Base-by-base conservation (phyloP, 2,329 filamentous ascomycete genomes). In the Colletotrichum spaethianum region DNA sequence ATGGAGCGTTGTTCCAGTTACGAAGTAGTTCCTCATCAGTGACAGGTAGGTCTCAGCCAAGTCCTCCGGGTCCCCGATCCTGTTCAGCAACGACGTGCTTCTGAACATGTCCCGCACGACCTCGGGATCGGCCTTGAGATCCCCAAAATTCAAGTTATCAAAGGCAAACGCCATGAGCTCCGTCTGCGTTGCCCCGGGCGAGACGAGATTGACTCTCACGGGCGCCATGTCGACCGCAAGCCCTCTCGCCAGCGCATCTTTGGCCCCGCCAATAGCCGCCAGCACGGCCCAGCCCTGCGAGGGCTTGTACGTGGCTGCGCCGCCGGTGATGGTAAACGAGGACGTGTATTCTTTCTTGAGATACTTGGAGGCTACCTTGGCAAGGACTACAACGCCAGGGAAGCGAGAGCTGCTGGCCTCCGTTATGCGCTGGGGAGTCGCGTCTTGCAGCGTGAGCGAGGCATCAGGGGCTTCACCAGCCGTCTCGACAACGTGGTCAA, bases 151-250 rank as follows among this genome's bases (percentile, higher is more conserved):
- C 44, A 46, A 4, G 18, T 48, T 62, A 64, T 33, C n/a, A 2
- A 38, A 50, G 1, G 14, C 11, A 20, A 40, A 20, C 0, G 75
- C 63, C 60, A 79, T 76, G 38, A 87, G 65, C 52, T 84, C 83
- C 7, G 89, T 90, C 48, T 84, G 78, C 0, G 88, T 83, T 0
- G 83, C 81, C 0, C 91, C 92, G 0, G 90, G 90, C 64, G 80
- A 83, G 1, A 93, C 88, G 0, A 87, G 77, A 77, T 93, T 93
- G 33, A 93, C 90, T 2, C 92, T 82, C 11, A 93, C 80, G 0
- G 92, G 92, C 73, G 85, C 86, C 67, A 94, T 76, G 75, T 93
- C 91, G 40, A 93, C 76, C 2, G 91, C 91, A 42, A 93, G 80
- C 3, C 84, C 86, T 2, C 88, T 83, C 2, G 84, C 83, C 77